Evolutionary conservation across 805 yeast genomes (phyloP), one percentile per base, ranked within the genome.

Genomic region (Barnettozyma sucrosica): DNA sequence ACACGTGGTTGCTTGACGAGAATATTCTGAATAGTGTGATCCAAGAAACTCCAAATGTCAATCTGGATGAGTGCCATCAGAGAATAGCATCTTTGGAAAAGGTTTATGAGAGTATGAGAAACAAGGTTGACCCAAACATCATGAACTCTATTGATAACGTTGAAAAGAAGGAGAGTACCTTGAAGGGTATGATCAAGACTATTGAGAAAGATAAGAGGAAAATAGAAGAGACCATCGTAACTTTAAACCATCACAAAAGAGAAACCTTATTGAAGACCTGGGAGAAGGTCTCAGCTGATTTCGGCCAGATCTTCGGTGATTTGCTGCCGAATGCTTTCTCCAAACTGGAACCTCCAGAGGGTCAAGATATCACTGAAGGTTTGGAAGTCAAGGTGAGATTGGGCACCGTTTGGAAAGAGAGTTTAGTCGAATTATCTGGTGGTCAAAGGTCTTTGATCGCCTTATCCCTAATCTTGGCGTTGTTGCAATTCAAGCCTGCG

Each of bases 391-490:
- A 81, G 59, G 98, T 93, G 1, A 81, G 86, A 61, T 70, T 93
- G 14, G 99, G 99, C 3, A 81, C 77, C 40, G 88, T 92, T 5
- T 93, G 99, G 99, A 93, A 92, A 62, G 96, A 90, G 56, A 85
- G 96, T 59, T 74, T 93, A 51, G 95, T 89, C 10, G 99, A 93
- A 67, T 72, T 93, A 40, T 87, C 96, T 7, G 99, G 99, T 48
- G 99, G 99, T 18, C 99, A 93, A 66, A 70, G 98, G 55, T 93
- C 98, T 1, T 76, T 95, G 53, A 87, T 92, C 53, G 99, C 99
- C 0, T 70, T 93, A 48, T 87, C 98, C 3, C 72, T 92, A 56
- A 93, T 93, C 56, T 77, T 92, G 80, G 96, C 98, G 0, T 72
- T 93, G 51, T 71, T 93, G 43, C 96, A 89, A 65, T 92, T 86